phyloP scores from a whole-genome alignment of 1,284 basidiomycete species.

The Tremellales sp. region DNA sequence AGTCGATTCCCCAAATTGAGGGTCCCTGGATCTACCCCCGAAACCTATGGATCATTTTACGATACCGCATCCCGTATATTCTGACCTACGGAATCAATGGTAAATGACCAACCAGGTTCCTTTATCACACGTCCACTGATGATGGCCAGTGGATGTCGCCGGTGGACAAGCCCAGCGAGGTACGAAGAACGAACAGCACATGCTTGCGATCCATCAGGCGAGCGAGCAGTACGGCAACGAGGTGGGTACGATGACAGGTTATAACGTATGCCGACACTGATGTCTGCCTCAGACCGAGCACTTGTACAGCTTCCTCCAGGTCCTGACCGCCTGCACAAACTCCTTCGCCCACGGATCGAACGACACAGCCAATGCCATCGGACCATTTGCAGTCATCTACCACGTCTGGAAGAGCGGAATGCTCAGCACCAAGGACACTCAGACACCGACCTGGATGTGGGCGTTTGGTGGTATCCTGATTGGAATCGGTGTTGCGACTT shows the following conservation, averaged over 20 bases:
- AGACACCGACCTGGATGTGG: conserved; percentile 51
- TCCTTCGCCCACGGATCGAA: conserved; percentile 54
- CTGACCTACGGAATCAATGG: too few relatives aligned
- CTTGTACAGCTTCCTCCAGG: conserved; percentile 53
- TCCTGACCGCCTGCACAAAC: conserved; percentile 53
- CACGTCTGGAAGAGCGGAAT: conserved; percentile 45
- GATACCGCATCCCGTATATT: too few relatives aligned
- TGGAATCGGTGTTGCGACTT: conserved; percentile 50
- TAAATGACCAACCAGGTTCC: too few relatives aligned
- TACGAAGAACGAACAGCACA: conserved; percentile 24
- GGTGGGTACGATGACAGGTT: conserved; percentile 1
- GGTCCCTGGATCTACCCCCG: too few relatives aligned
- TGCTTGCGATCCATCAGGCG: conserved; percentile 32
- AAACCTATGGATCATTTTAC: too few relatives aligned
- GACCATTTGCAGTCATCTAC: conserved; percentile 47
- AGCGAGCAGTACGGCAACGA: conserved; percentile 53
- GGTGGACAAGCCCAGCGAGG: too few relatives aligned
- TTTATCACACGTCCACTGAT: too few relatives aligned
- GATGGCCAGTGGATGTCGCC: too few relatives aligned
- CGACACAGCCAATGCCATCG: conserved; percentile 46
- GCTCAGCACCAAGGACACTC: conserved; percentile 36
- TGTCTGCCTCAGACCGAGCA: conserved; percentile 46
- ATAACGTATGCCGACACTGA: not conserved
- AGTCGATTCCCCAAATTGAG: too few relatives aligned
- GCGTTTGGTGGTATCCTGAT: conserved; percentile 47